Conservation (phyloP, 192 early-diverging fungal species). For the Coemansia aciculifera region DNA sequence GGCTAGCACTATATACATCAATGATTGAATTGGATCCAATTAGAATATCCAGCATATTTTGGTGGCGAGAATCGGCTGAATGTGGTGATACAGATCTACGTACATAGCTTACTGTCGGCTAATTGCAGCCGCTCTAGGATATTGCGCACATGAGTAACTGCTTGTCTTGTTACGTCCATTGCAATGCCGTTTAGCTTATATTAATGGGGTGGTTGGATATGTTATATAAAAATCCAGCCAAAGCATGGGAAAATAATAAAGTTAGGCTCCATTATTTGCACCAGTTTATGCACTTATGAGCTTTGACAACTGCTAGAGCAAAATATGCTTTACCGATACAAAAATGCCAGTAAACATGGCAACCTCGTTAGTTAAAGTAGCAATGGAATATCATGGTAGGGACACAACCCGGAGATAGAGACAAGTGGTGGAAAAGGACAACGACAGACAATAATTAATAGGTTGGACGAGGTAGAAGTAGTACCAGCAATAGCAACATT, state of each 20-base stretch:
- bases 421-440: no score
- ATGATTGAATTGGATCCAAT: neutral
- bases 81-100: neutral
- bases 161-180: slow-evolving; percentile 1
- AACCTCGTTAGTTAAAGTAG: no score
- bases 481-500: no score
- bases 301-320: neutral
- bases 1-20: slow-evolving; percentile 27
- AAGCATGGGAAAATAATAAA: no score
- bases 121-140: slow-evolving; percentile 23
- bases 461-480: no score
- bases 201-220: neutral
- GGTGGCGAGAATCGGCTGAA: no score
- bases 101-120: slow-evolving; percentile 27
- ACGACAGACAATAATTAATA: no score
- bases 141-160: slow-evolving; percentile 20
- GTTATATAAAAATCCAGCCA: neutral
- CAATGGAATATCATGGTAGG: no score
- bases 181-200: neutral
- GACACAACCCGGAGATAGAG: no score
- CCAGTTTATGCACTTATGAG: slow-evolving; percentile 2
- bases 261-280: neutral
- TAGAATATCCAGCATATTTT: neutral
- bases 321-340: neutral
- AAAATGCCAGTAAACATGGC: no score